phyloP scores from a whole-genome alignment of 495 filamentous ascomycete genomes.

The Jackrogersella multiformis region DNA sequence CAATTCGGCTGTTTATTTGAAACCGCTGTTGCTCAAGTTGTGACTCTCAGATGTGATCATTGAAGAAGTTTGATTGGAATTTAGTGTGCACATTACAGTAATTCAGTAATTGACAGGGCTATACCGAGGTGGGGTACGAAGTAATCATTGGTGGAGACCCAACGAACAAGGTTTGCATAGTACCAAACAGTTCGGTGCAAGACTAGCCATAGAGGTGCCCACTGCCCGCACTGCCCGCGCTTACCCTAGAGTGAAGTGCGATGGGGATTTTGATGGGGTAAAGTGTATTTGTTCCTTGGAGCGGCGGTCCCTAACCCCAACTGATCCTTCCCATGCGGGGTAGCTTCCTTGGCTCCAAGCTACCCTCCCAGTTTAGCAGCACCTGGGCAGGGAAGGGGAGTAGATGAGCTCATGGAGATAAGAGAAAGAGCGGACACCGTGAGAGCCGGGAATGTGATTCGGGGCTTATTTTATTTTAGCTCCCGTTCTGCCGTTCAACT shows the following conservation, averaged over 20 bases:
- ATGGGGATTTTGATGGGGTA: slow-evolving; percentile 1
- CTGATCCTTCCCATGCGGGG: slow-evolving; percentile 13
- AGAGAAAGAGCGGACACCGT: background rate
- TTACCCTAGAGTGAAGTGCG: background rate
- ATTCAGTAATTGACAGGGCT: no score
- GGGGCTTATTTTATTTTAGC: background rate
- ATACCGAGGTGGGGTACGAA: no score
- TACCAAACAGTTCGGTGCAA: slow-evolving; percentile 1
- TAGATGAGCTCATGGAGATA: background rate
- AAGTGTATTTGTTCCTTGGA: slow-evolving; percentile 19
- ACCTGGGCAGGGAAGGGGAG: no score
- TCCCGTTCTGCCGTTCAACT: background rate
- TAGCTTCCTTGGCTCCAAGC: slow-evolving; percentile 6
- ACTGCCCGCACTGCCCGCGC: no score
- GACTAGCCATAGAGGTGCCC: no score
- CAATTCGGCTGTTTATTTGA: slow-evolving; percentile 25
- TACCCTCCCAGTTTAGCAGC: no score
- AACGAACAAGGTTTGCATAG: slow-evolving; percentile 2
- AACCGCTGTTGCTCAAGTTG: background rate
- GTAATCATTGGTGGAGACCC: background rate
- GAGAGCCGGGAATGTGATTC: background rate
- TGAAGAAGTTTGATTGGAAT: background rate
- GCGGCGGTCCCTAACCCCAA: slow-evolving; percentile 18
- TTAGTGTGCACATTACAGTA: slow-evolving; percentile 2
- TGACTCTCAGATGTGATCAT: background rate